Evolutionary conservation across 495 filamentous ascomycete species (phyloP).

Genomic region (Penicillium ochrochloron): DNA sequence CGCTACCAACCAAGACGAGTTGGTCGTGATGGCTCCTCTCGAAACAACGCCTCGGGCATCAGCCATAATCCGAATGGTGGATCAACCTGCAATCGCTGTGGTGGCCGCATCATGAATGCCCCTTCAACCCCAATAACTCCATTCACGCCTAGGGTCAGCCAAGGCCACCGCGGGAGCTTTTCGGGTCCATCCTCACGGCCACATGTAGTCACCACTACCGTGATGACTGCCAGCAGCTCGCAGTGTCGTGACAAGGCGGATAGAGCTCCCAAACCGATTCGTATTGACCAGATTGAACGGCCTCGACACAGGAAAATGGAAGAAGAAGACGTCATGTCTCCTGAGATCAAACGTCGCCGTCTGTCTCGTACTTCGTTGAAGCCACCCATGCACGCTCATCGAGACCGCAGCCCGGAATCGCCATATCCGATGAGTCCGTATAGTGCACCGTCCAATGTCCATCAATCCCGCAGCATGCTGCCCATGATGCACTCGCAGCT

Average conservation of each 20-base stretch:
- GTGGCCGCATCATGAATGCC: conserved; percentile 52
- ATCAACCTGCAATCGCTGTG: conserved; percentile 48
- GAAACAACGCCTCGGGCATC: conserved; percentile 38
- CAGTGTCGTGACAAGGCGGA: conserved; percentile 30
- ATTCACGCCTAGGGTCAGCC: conserved; percentile 33
- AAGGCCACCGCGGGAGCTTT: conserved; percentile 21
- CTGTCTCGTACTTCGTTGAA: conserved; percentile 39
- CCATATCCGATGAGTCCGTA: conserved; percentile 41
- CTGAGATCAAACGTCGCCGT: conserved; percentile 63
- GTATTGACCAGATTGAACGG: conserved; percentile 29
- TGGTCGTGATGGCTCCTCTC: conserved; percentile 55
- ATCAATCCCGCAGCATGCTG: conserved; percentile 35
- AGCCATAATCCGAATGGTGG: conserved; percentile 46
- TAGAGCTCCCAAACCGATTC: conserved; percentile 29
- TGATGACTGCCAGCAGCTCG: conserved; percentile 29
- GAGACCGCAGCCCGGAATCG: conserved; percentile 42
- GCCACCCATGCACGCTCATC: conserved; percentile 28
- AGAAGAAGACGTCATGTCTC: conserved; percentile 37
- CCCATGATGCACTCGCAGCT: conserved; percentile 47
- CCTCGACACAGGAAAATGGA: conserved; percentile 37
- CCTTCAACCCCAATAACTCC: conserved; percentile 48
- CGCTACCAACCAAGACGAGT: conserved; percentile 88
- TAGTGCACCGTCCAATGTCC: conserved; percentile 36
- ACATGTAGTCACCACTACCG: conserved; percentile 14
- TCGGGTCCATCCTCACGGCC: conserved; percentile 25